Evolutionary conservation across 2,329 filamentous ascomycete species (phyloP).

Genomic region (Dissoconium aciculare): DNA sequence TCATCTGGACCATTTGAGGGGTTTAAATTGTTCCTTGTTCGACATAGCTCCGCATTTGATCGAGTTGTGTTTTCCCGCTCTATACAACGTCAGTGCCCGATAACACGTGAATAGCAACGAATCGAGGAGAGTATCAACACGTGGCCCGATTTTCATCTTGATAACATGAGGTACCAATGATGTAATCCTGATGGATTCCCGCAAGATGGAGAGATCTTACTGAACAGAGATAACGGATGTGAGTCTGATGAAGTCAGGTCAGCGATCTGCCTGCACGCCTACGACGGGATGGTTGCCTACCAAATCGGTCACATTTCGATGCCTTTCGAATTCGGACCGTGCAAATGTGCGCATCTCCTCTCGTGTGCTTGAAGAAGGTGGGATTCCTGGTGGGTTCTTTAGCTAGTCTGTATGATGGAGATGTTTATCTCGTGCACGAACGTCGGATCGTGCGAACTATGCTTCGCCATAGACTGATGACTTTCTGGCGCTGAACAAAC

Average conservation of each 20-base stretch:
- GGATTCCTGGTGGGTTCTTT: constrained; percentile 19
- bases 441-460: constrained; percentile 31
- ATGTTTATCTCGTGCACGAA: constrained; percentile 7
- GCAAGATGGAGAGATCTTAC: constrained; percentile 15
- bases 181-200: too few relatives aligned
- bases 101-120: too few relatives aligned
- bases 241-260: constrained; percentile 22
- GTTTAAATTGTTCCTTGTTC: constrained; percentile 18
- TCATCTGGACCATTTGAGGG: constrained; percentile 37
- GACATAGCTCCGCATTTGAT: constrained; percentile 32
- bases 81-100: constrained; percentile 9
- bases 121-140: too few relatives aligned
- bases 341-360: constrained; percentile 35
- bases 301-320: constrained; percentile 32
- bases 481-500: constrained; percentile 37
- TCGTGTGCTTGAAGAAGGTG: constrained; percentile 21
- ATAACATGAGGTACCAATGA: too few relatives aligned
- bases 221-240: constrained; percentile 36
- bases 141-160: too few relatives aligned
- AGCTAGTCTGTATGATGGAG: neutral
- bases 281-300: constrained; percentile 18
- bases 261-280: constrained; percentile 1
- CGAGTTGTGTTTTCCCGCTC: constrained; percentile 37
- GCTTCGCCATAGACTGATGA: constrained; percentile 33
- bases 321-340: constrained; percentile 34